A percentile compares a stretch with the other conserved stretches of the same genome.
Evolutionary conservation across 495 filamentous ascomycete genomes (phyloP).

Genomic region (Daldinia concentrica): DNA sequence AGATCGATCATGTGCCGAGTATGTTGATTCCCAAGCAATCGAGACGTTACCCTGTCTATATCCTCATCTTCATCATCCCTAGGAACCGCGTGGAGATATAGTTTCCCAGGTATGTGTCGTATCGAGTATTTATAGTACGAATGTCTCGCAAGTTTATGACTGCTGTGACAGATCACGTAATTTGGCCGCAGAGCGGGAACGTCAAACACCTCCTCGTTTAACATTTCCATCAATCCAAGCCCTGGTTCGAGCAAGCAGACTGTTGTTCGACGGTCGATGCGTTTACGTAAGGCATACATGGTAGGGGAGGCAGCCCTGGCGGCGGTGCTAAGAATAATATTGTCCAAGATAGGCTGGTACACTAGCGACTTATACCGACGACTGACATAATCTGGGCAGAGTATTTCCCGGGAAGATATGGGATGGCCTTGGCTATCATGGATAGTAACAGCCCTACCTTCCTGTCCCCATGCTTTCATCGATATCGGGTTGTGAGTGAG

Average conservation of each 20-base stretch:
- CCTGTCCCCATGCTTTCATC: conserved; percentile 37
- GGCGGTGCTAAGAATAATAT: conserved; percentile 75
- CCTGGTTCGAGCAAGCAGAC: conserved; percentile 85
- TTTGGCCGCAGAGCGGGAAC: conserved; percentile 70
- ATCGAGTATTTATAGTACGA: conserved; percentile 60
- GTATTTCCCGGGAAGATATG: conserved; percentile 28
- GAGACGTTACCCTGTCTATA: conserved; percentile 25
- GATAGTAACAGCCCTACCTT: conserved; percentile 39
- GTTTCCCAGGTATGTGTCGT: conserved; percentile 11
- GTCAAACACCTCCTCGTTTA: conserved; percentile 74
- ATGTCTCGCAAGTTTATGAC: conserved; percentile 64
- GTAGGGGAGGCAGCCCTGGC: conserved; percentile 66
- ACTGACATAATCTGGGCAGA: conserved; percentile 22
- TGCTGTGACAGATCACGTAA: conserved; percentile 78
- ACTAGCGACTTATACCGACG: not conserved
- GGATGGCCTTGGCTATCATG: not conserved
- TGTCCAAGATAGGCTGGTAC: conserved; percentile 62
- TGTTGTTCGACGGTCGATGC: conserved; percentile 76
- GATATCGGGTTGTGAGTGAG: conserved; percentile 40
- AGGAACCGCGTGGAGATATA: conserved; percentile 30
- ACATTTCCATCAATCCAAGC: conserved; percentile 78
- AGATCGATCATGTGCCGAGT: conserved; percentile 44
- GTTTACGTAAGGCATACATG: conserved; percentile 65
- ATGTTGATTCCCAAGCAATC: conserved; percentile 37
- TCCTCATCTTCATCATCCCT: conserved; percentile 20